These are phyloP conservation scores for Alternaria arborescens DNA, from an alignment of 2,329 filamentous ascomycete genomes.

Conservation along the genomic window DNA sequence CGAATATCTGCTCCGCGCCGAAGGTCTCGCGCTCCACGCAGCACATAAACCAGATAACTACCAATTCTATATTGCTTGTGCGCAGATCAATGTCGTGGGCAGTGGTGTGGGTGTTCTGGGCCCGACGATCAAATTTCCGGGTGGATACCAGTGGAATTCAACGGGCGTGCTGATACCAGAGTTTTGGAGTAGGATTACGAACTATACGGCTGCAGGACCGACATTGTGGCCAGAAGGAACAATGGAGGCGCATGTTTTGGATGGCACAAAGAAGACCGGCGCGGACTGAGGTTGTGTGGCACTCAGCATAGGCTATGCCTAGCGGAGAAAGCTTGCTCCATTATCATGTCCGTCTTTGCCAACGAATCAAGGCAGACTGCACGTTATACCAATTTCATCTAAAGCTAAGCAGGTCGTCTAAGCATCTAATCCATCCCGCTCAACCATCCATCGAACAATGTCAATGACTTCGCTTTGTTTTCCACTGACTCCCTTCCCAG, in stretches of 20 bases:
- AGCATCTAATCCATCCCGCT: conserved; percentile 84
- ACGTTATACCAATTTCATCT: background rate
- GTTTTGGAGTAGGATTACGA: conserved; percentile 22
- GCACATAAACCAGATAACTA: conserved; percentile 34
- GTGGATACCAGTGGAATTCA: conserved; percentile 43
- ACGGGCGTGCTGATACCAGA: conserved; percentile 45
- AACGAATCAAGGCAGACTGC: no score
- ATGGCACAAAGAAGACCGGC: conserved; percentile 17
- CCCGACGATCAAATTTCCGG: conserved; percentile 52
- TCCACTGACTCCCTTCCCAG: conserved; percentile 63
- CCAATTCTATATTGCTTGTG: conserved; percentile 57
- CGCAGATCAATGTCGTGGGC: conserved; percentile 52
- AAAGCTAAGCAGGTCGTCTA: background rate
- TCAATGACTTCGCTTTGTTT: conserved; percentile 71
- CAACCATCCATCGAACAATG: conserved; percentile 80
- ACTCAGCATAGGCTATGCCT: background rate
- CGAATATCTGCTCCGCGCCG: conserved; percentile 55
- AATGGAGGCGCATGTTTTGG: conserved; percentile 20
- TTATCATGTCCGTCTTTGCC: background rate
- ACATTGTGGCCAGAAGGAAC: conserved; percentile 30
- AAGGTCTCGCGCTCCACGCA: conserved; percentile 47
- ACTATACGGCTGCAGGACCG: conserved; percentile 40
- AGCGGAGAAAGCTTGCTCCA: background rate
- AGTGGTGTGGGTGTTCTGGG: conserved; percentile 37
- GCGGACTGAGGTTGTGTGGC: conserved; percentile 4